Base-by-base conservation (phyloP, 2,329 filamentous ascomycete species). In the Dactylellina haptotyla region DNA sequence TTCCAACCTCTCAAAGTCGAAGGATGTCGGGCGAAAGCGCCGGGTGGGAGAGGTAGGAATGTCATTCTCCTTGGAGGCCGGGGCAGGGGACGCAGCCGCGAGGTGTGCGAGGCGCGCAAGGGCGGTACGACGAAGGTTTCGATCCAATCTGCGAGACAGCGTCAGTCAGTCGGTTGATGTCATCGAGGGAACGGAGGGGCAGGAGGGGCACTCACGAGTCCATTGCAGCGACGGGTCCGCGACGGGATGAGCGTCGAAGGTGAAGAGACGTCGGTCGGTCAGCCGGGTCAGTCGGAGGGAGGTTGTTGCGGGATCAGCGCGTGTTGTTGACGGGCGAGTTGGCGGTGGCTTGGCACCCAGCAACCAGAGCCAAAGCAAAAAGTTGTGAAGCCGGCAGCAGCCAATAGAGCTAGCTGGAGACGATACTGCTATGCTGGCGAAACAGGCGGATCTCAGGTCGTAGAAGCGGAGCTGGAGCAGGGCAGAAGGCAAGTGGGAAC, bases 101-200 rank as follows among this genome's bases (percentile, higher is more conserved):
- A 72, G 59, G 59, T 72, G 65, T 53, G 67, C 67, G 16, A 72
- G 53, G 12, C 59, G 67, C 53, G 59, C 53, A 28, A 72, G 67
- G 39, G 67, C 67, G n/a, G 59, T 61, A 34, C 59, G 67, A 30
- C 67, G 67, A 30, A 72, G 39, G 54, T 72, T 65, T 50, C 67
- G 45, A 20, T 72, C 67, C 26, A 72, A 26, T n/a, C 67, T 72
- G 20, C 28, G 23, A 39, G 4, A 39, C 30, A 20, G 23, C 5
- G 48, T 53, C 34, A 39, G 37, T 54, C n/a, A n/a, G 28, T 43
- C 30, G 14, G 23, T 12, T 25, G n/a, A 23, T 16, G 16, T 12
- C 14, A 14, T 30, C 2, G 5, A 1, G 20, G 14, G n/a, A 1
- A 43, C 20, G 18, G 4, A 41, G 34, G 20, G 25, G 23, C 23